A percentile compares a stretch with the other conserved stretches of the same genome.
phyloP scores from a whole-genome alignment of 73 alveolate genomes.

The Blepharisma japonicum region DNA sequence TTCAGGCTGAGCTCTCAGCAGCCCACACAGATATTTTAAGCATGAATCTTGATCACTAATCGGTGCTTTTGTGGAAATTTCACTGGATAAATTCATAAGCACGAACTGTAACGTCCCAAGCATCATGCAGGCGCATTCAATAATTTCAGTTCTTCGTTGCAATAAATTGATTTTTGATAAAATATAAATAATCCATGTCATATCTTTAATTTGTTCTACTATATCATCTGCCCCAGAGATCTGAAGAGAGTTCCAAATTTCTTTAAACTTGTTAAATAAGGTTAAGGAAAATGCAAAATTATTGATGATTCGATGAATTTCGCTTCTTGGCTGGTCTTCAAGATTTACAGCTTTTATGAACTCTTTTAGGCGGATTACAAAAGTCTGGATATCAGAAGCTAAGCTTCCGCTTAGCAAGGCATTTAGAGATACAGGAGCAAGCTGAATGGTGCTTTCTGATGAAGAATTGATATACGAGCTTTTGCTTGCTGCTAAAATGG shows the following conservation, averaged over 20 bases:
- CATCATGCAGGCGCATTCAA: slow-evolving; percentile 24
- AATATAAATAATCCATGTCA: slow-evolving; percentile 17
- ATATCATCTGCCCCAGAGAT: neutral
- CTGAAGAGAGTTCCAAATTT: neutral
- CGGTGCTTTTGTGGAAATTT: neutral
- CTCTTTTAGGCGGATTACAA: neutral
- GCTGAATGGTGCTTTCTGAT: neutral
- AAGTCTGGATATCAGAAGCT: neutral
- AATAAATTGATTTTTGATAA: neutral
- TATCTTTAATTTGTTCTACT: neutral
- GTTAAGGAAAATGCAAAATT: slow-evolving; percentile 18
- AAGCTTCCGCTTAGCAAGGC: neutral
- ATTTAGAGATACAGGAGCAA: neutral
- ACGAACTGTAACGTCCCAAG: slow-evolving; percentile 1
- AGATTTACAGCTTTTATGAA: neutral
- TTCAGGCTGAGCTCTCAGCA: slow-evolving; percentile 5
- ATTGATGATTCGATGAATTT: neutral
- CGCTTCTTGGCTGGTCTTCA: neutral
- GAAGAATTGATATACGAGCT: neutral
- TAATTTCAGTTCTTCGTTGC: slow-evolving; percentile 19
- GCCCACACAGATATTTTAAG: neutral
- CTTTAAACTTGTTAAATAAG: slow-evolving; percentile 11
- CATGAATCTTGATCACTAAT: no score
- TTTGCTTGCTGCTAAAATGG: slow-evolving; percentile 13
- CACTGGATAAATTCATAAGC: neutral